Base-by-base conservation (phyloP, 225 moss, liverwort and hornwort species). In the Polytrichum formosum region DNA sequence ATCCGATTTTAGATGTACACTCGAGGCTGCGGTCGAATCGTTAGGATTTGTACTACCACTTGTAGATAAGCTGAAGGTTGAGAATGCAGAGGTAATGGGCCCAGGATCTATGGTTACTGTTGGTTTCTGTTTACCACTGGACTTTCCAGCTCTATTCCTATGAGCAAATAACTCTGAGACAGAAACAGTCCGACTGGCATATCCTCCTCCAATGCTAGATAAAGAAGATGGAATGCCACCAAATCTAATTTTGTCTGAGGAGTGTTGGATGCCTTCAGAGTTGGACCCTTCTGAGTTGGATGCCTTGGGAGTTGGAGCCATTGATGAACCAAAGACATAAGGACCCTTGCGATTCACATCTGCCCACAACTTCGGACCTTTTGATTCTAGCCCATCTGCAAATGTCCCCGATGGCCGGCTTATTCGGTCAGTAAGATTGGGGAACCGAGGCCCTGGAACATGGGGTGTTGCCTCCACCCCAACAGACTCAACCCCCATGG, bases 161-260 rank as follows among this genome's bases (percentile, higher is more conserved):
- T 82, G 84, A 28, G 77, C 75, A 22, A 88, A 81, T 31, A 79
- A 76, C 78, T 93, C 91, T 65, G 86, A 78, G 69, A 91, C 81
- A 68, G 95, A 82, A 54, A 87, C 80, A 27, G 65, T 84, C 75
- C 84, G 80, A 59, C 75, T 90, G 35, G 66, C 75, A 75, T 72
- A 68, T 61, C 84, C 82, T 59, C 67, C 77, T 68, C 84, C 83
- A 27, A 77, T 71, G 62, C 79, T 88, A 18, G 82, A 85, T 7
- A 77, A 37, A 67, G 77, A 70, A 65, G 83, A 67, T 28, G 78
- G 31, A 58, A 70, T 73, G 55, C 65, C 76, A 75, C 75, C 72
- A 76, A 76, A 81, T 81, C 80, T 78, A 29, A 78, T 26, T 23
- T 46, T 63, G 37, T 35, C 58, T 67, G 69, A 63, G 53, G 74